Percentiles rank a stretch among this genome's conserved stretches.
phyloP scores from a whole-genome alignment of 208 protist species.

The Endotrypanum monterogeii region DNA sequence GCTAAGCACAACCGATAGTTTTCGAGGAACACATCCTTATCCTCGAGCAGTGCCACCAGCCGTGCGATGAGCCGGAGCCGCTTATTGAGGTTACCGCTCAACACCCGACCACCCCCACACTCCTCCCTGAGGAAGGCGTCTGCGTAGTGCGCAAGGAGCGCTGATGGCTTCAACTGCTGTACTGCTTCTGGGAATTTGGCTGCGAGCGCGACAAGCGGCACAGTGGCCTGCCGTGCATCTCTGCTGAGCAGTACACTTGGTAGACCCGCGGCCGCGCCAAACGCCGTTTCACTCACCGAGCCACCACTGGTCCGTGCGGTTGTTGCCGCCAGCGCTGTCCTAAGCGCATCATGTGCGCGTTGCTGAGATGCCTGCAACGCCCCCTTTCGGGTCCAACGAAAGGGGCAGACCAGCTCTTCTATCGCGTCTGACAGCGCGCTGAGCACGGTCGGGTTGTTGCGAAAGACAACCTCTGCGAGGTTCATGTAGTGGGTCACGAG shows the following conservation, averaged over 20 bases:
- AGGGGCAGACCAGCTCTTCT: slow-evolving; percentile 50
- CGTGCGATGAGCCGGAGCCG: slow-evolving; percentile 32
- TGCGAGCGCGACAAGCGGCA: slow-evolving; percentile 34
- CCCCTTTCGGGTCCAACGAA: slow-evolving; percentile 45
- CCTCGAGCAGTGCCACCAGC: slow-evolving; percentile 52
- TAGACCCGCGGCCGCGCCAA: slow-evolving; percentile 13
- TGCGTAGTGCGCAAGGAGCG: slow-evolving; percentile 55
- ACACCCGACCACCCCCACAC: slow-evolving; percentile 18
- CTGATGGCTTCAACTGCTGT: slow-evolving; percentile 34
- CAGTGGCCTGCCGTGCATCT: slow-evolving; percentile 37
- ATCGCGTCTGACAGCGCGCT: slow-evolving; percentile 49
- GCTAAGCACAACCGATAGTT: slow-evolving; percentile 51
- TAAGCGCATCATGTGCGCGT: slow-evolving; percentile 28
- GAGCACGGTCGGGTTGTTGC: slow-evolving; percentile 35
- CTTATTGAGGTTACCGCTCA: slow-evolving; percentile 16
- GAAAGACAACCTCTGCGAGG: slow-evolving; percentile 47
- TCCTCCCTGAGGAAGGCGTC: slow-evolving; percentile 38
- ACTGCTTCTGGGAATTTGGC: slow-evolving; percentile 15
- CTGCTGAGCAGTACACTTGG: slow-evolving; percentile 55
- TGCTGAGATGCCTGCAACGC: slow-evolving; percentile 27
- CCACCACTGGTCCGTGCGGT: background rate
- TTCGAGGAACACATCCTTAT: slow-evolving; percentile 71
- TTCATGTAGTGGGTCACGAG: slow-evolving; percentile 33
- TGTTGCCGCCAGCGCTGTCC: slow-evolving; percentile 10
- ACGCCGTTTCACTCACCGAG: background rate